Evolutionary conservation across 805 yeast genomes (phyloP).

Genomic region (Candida hungchunana): DNA sequence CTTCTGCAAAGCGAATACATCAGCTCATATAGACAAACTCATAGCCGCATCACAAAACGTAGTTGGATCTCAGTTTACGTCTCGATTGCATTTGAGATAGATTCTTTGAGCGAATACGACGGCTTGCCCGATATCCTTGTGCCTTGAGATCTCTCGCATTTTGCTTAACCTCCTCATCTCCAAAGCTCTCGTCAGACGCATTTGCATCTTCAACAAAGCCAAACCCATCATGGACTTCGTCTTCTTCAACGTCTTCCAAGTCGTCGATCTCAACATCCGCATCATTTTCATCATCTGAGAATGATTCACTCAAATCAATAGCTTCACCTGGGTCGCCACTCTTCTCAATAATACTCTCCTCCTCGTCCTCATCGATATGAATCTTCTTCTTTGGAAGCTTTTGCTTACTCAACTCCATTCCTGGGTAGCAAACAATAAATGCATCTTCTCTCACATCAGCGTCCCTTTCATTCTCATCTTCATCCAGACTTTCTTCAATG

Average conservation of each 20-base stretch:
- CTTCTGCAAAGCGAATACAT: no score
- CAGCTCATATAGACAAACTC: no score
- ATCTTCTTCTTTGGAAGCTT: slow-evolving; percentile 24
- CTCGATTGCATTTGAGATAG: slow-evolving; percentile 22
- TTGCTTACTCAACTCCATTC: slow-evolving; percentile 26
- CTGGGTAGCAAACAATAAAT: slow-evolving; percentile 35
- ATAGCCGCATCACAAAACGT: neutral
- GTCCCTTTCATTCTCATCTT: slow-evolving; percentile 19
- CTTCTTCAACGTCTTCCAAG: slow-evolving; percentile 12
- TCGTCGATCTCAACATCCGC: slow-evolving; percentile 3
- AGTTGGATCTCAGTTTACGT: slow-evolving; percentile 17
- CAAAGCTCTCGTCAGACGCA: slow-evolving; percentile 16
- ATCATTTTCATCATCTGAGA: slow-evolving; percentile 1
- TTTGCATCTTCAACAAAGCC: slow-evolving; percentile 19
- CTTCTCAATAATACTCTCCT: slow-evolving; percentile 12
- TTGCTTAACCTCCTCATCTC: slow-evolving; percentile 21
- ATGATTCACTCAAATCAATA: no score
- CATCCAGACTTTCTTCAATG: slow-evolving; percentile 21
- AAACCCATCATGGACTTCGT: slow-evolving; percentile 16
- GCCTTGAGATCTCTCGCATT: slow-evolving; percentile 22
- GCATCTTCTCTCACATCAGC: slow-evolving; percentile 4
- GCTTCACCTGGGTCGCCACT: neutral
- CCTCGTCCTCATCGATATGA: slow-evolving; percentile 24
- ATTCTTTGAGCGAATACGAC: slow-evolving; percentile 23
- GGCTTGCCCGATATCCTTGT: slow-evolving; percentile 16